Conservation (phyloP, 495 filamentous ascomycete genomes). For the Aspergillus funiculosus region DNA sequence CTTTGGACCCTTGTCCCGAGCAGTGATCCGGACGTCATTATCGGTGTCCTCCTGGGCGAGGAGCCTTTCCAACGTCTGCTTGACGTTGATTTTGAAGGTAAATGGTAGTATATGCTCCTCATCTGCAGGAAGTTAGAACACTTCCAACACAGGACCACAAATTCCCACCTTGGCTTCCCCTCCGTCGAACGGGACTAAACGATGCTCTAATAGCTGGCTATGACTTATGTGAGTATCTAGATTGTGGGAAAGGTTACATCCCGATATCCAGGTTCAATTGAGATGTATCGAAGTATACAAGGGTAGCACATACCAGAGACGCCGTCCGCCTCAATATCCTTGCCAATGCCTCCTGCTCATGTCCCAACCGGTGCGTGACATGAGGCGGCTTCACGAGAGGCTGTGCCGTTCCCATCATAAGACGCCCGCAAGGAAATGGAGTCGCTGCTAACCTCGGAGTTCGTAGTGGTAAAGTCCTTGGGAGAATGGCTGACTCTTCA, state of each 20-base stretch:
- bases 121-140: neutral
- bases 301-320: neutral
- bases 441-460: too few relatives aligned
- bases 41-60: constrained; percentile 2
- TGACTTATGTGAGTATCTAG: neutral
- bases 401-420: neutral
- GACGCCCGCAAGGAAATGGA: too few relatives aligned
- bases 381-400: neutral
- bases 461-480: too few relatives aligned
- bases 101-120: neutral
- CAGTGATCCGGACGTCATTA: neutral
- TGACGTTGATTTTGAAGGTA: constrained; percentile 2
- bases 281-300: neutral
- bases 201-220: neutral
- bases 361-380: neutral
- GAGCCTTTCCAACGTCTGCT: neutral
- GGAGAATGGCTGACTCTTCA: too few relatives aligned
- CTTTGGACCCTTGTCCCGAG: constrained; percentile 1
- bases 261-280: too few relatives aligned
- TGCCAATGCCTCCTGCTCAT: constrained; percentile 1
- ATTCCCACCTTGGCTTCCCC: neutral
- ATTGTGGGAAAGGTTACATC: neutral
- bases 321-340: neutral
- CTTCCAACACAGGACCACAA: neutral
- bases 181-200: neutral